Percentiles rank a stretch among this genome's conserved stretches.
phyloP scores from a whole-genome alignment of 306 rosid species.

The Hippophae rhamnoides region DNA sequence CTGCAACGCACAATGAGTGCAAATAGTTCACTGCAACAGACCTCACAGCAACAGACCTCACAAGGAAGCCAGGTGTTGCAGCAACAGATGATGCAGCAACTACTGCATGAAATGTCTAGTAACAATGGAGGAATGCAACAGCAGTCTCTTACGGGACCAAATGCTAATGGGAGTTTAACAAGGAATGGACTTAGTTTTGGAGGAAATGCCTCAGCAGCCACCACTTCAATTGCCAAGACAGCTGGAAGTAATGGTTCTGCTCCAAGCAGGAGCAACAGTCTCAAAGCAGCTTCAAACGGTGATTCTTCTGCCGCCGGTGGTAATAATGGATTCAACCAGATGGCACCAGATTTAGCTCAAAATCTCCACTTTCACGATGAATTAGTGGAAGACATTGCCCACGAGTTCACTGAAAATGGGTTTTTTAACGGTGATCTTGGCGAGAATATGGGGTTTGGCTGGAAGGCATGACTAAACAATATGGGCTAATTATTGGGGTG shows the following conservation, averaged over 20 bases:
- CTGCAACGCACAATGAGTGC: slow-evolving; percentile 52
- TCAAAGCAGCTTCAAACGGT: slow-evolving; percentile 73
- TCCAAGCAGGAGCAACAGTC: slow-evolving; percentile 78
- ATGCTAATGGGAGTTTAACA: slow-evolving; percentile 35
- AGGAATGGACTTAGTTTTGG: slow-evolving; percentile 52
- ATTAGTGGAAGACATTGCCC: slow-evolving; percentile 49
- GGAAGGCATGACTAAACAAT: slow-evolving; percentile 74
- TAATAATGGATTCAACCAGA: slow-evolving; percentile 59
- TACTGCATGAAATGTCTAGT: slow-evolving; percentile 58
- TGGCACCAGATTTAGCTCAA: slow-evolving; percentile 52
- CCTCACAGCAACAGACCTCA: slow-evolving; percentile 41
- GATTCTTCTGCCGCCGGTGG: slow-evolving; percentile 76
- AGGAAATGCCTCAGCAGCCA: slow-evolving; percentile 31
- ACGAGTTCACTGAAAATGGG: slow-evolving; percentile 56
- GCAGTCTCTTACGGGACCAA: slow-evolving; percentile 49
- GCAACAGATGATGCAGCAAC: slow-evolving; percentile 75
- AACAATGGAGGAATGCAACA: slow-evolving; percentile 46
- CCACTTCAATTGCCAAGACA: slow-evolving; percentile 25
- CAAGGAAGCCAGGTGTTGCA: slow-evolving; percentile 59
- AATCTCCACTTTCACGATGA: slow-evolving; percentile 64
- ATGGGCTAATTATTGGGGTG: slow-evolving; percentile 26
- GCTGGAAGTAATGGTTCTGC: slow-evolving; percentile 43
- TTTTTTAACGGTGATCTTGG: slow-evolving; percentile 70
- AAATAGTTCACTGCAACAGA: slow-evolving; percentile 48
- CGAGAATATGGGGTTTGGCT: slow-evolving; percentile 59